Percentiles rank a stretch among this genome's conserved stretches.
Evolutionary conservation across 2,329 filamentous ascomycete species (phyloP).

Genomic region (Aspergillus vadensis): DNA sequence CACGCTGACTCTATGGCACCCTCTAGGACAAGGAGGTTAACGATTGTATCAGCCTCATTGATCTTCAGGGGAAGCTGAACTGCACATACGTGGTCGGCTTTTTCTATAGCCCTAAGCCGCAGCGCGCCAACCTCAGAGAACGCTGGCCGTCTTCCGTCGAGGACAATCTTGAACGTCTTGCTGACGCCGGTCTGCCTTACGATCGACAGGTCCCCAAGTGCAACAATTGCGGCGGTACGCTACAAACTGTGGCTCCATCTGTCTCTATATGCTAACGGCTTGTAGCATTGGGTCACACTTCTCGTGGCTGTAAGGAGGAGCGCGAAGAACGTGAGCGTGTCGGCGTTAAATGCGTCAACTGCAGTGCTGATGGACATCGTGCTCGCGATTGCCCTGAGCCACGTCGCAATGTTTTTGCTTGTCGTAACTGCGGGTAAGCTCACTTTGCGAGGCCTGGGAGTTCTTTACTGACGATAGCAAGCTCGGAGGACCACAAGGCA

Average conservation of each 20-base stretch:
- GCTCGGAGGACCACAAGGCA: conserved; percentile 49
- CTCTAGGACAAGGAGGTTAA: conserved; percentile 44
- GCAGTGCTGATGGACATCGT: conserved; percentile 50
- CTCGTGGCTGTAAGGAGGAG: conserved; percentile 53
- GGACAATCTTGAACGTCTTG: conserved; percentile 55
- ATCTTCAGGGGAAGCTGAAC: conserved; percentile 55
- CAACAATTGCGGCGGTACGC: conserved; percentile 51
- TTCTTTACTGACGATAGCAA: conserved; percentile 27
- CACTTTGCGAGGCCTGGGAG: background rate
- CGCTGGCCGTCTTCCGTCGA: conserved; percentile 54
- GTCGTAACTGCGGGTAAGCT: conserved; percentile 56
- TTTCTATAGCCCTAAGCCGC: conserved; percentile 50
- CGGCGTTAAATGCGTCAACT: conserved; percentile 55
- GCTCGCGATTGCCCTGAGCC: conserved; percentile 49
- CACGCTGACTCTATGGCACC: background rate
- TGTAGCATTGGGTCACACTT: conserved; percentile 52
- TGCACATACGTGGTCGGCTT: conserved; percentile 55
- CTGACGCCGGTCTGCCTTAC: conserved; percentile 53
- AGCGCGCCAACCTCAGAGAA: conserved; percentile 48
- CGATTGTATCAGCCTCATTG: conserved; percentile 53
- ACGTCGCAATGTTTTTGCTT: conserved; percentile 45
- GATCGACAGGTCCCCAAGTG: conserved; percentile 56
- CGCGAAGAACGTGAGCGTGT: conserved; percentile 41
- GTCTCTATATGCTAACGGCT: background rate
- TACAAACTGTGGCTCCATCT: background rate